Evolutionary conservation across 208 protist genomes (phyloP).

Genomic region (Acanthamoeba healyi): DNA sequence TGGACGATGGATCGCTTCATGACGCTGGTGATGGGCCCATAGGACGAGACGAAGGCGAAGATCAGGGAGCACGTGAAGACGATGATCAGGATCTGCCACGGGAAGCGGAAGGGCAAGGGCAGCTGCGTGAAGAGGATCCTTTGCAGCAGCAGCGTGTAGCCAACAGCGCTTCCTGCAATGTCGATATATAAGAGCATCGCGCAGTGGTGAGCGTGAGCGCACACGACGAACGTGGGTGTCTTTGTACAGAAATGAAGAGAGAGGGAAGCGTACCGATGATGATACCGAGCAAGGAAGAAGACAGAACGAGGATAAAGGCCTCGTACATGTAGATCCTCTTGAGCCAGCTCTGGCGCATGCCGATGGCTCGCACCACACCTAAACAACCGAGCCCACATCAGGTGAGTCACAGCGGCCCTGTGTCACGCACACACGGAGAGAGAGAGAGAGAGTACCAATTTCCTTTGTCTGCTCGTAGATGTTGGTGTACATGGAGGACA

Average conservation of each 20-base stretch:
- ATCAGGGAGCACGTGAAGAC: conserved; percentile 82
- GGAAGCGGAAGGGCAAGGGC: conserved; percentile 94
- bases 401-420: no score
- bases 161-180: conserved; percentile 85
- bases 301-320: conserved; percentile 95
- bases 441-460: conserved; percentile 94
- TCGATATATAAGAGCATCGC: background rate
- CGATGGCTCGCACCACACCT: conserved; percentile 54
- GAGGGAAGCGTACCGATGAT: conserved; percentile 89
- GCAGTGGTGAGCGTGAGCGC: background rate
- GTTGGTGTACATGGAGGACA: conserved; percentile 94
- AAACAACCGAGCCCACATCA: no score
- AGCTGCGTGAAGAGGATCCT: conserved; percentile 94
- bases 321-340: conserved; percentile 96
- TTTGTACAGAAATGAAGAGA: background rate
- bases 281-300: conserved; percentile 93
- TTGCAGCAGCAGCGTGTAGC: conserved; percentile 95
- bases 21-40: conserved; percentile 81
- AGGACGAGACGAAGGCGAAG: conserved; percentile 82
- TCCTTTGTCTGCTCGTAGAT: conserved; percentile 96
- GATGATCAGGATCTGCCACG: conserved; percentile 85
- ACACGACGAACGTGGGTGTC: background rate
- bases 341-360: conserved; percentile 78
- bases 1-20: conserved; percentile 82
- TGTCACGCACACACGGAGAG: conserved; percentile 84